Base-by-base conservation (phyloP, 2,329 filamentous ascomycete species). In the Diplodia sapinea region DNA sequence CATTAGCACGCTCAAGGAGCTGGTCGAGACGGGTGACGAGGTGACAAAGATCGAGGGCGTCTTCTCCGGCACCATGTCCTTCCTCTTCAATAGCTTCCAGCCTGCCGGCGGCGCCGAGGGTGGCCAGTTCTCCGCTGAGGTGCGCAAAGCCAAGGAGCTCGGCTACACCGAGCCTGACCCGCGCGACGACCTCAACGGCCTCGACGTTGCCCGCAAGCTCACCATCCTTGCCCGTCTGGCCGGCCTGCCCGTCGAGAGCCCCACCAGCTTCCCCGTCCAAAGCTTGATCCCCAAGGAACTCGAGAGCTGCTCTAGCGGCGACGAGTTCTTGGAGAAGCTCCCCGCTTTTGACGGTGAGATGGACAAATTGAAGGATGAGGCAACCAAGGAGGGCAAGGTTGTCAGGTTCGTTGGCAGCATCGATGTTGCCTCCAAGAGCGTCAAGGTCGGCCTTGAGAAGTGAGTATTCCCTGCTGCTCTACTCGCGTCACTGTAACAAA, bases 11-110 rank as follows among this genome's bases (percentile, higher is more conserved):
- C 83, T 99, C 71, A 94, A 93, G 76, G 95, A 99, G 74, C 86
- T 99, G n/a, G 87, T 97, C 29, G 91, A 94, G 70, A 99, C 95
- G 1, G 95, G 95, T 51, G 95, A 99, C 77, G 86, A 92, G 77
- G 90, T 99, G 5, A 93, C 87, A 66, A 94, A 90, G 81, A 96
- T 99, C 73, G 94, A 98, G 82, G 95, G 95, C 72, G 94, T 99
- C 63, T 98, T 99, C 82, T 96, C 92, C 70, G 95, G 95, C 71
- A 99, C 95, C 66, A 94, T 99, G 88, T 96, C 92, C 49, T 99
- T 97, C 85, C 85, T 99, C 50, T 98, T 99, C 88, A 98, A 98
- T 85, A 94, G 89, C 26, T 99, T 98, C 79, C 93, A 94, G 59
- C 95, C 95, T 0, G 89, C 89, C 2, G 87, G 88, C 61, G 91